Evolutionary conservation across 1,284 basidiomycete genomes (phyloP), one percentile per base, ranked within the genome.

Genomic region (Gymnopus androsaceus): DNA sequence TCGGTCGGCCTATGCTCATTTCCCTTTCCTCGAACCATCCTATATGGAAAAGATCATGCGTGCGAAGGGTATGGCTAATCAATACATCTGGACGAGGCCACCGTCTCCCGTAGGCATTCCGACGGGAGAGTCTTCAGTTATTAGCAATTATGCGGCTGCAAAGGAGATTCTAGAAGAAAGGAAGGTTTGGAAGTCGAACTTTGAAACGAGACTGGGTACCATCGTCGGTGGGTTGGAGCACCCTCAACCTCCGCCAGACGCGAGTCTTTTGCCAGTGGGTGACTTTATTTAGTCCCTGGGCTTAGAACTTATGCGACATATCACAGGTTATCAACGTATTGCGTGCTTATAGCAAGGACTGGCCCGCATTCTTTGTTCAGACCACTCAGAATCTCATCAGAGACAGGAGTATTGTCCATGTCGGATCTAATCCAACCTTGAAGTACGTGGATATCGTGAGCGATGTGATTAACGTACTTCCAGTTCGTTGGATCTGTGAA

Each of bases 381-480:
- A 73, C 72, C 58, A 74, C 77, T 2, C 51, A 66, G 40, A 59
- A 64, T 15, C 69, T 81, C 25, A 72, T 82, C 56, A 63, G 67
- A 34, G 61, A 67, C 12, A 75, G 76, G 52, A 36, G 41, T 15
- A 25, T 53, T 7, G 21, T 15, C 9, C 51, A 37, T 69, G 76
- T 12, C 65, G 51, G 51, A 7, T 53, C 51, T 12, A 15, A 7
- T 19, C 75, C 34, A 58, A 60, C 9, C 66, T 73, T 44, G 17
- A 72, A 67, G 38, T 77, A 75, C 55, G 66, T 93, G 37, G 88
- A 94, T 66, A 75, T 94, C 50, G 81, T 92, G 15, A 76, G 78
- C 46, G 85, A 92, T 61, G 87, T 92, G 21, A 78, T 88, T 67
- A 88, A 90, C 63, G 68, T 81, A 33, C 64, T 85, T 38, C 85